Base-by-base conservation (phyloP, 257 asterid genomes). In the Striga asiatica region DNA sequence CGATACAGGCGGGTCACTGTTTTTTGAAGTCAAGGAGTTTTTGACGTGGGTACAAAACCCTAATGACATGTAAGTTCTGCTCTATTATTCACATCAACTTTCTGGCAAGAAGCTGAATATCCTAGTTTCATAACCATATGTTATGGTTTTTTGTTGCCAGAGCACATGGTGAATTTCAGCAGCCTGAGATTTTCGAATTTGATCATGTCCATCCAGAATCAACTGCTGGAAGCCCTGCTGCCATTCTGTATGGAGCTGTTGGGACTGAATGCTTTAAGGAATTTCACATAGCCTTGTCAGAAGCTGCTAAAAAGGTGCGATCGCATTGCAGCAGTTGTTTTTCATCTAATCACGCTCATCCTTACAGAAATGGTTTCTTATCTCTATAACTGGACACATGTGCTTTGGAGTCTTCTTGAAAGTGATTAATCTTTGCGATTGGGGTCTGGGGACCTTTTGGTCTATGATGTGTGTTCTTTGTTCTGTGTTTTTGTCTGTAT, bases 151-250 rank as follows among this genome's bases (percentile, higher is more conserved):
- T 58, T 64, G 50, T 68, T 62, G 20, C 60, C 94, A 87, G 98
- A 72, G 54, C 50, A 66, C 73, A 71, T 19, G 82, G 67, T 48
- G 71, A 77, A 51, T 82, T 84, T 76, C 95, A 84, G 75, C 95
- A 78, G 74, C 98, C 95, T 18, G 97, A 88, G 74, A 76, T 88
- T 56, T 92, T 88, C 60, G 94, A 88, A 38, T 92, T 92, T 69
- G 98, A 92, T 76, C 98, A 92, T 65, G 76, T 88, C 63, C 97
- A 92, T 70, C 92, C 87, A 10, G 83, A 77, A 64, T 88, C 97
- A 72, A 66, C 76, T 61, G 65, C 71, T 67, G 94, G 93, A 74
- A 76, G 79, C 67, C 79, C 79, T 35, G 61, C 79, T 46, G 78
- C 83, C 53, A 69, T 92, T 60, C 82, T 92, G 50, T 87, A 92